Conservation (phyloP, 179 eudicot species). For the Beta lomatogona region DNA sequence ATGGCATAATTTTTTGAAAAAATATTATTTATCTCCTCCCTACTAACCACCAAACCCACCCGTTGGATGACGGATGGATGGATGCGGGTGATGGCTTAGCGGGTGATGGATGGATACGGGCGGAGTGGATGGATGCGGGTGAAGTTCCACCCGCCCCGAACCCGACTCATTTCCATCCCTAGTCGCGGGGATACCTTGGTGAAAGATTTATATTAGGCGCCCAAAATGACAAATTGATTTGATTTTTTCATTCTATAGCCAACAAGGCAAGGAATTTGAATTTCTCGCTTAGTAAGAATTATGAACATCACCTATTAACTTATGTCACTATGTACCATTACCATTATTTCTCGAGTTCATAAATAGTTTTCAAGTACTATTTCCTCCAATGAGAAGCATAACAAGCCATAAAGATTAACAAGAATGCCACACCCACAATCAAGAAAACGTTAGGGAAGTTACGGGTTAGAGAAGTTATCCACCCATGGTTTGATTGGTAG, state of each 20-base stretch:
- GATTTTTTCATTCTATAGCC: conserved; percentile 12
- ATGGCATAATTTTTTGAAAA: no score
- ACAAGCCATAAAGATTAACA: conserved; percentile 49
- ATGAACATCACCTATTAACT: conserved; percentile 49
- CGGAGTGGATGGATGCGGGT: no score
- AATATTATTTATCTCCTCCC: no score
- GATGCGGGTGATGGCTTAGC: no score
- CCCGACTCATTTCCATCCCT: no score
- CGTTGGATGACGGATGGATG: no score
- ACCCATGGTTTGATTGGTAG: conserved; percentile 33
- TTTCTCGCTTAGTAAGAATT: conserved; percentile 5
- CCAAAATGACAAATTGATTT: not conserved
- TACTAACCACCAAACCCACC: no score
- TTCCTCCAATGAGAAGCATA: conserved; percentile 69
- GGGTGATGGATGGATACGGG: no score
- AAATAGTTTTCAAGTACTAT: conserved; percentile 80
- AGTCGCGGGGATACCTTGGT: no score
- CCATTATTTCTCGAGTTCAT: conserved; percentile 89
- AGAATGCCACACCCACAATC: conserved; percentile 36
- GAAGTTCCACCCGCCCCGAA: no score
- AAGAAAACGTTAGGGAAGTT: conserved; percentile 37
- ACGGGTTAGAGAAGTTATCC: conserved; percentile 38
- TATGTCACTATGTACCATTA: conserved; percentile 81
- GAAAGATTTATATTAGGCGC: no score
- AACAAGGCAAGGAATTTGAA: not conserved